Conservation (phyloP, 2,329 filamentous ascomycete species). For the Trichoderma arundinaceum region DNA sequence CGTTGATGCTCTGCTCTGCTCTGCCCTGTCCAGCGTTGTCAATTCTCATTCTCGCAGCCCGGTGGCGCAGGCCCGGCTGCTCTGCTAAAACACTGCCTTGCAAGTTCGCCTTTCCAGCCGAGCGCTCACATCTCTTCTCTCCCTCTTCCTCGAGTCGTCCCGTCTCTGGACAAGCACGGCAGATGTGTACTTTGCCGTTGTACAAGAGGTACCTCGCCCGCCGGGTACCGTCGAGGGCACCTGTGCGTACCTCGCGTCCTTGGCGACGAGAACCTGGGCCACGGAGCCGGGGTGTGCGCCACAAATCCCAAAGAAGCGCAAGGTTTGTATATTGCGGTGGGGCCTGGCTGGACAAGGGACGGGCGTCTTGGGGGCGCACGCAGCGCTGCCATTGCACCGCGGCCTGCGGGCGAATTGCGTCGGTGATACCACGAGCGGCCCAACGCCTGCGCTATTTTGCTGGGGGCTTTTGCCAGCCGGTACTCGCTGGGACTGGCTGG, state of each 20-base stretch:
- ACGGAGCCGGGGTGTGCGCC: slow-evolving; percentile 28
- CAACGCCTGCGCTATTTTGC: not conserved
- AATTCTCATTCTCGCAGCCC: too few species aligned
- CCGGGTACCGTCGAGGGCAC: not conserved
- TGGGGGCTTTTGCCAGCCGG: slow-evolving; percentile 2
- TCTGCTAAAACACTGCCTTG: slow-evolving; percentile 4
- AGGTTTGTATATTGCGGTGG: slow-evolving; percentile 21
- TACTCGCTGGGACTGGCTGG: slow-evolving; percentile 26
- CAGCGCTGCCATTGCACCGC: slow-evolving; percentile 15
- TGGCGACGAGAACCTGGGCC: slow-evolving; percentile 28
- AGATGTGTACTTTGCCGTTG: too few species aligned
- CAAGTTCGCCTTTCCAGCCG: slow-evolving; percentile 9
- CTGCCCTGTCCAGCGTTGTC: too few species aligned
- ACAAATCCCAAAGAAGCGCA: slow-evolving; percentile 14
- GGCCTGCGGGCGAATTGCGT: slow-evolving; percentile 21
- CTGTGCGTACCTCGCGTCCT: slow-evolving; percentile 12
- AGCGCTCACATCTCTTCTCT: too few species aligned
- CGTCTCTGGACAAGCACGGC: too few species aligned
- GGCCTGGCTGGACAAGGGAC: slow-evolving; percentile 14
- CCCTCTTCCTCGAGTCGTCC: not conserved
- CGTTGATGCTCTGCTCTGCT: too few species aligned
- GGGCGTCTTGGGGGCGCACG: slow-evolving; percentile 10
- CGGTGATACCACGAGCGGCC: slow-evolving; percentile 28
- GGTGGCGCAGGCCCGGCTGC: slow-evolving; percentile 16
- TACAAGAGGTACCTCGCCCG: not conserved